Evolutionary conservation across 169 alveolate species (phyloP).

Genomic region (Plasmodium falciparum): DNA sequence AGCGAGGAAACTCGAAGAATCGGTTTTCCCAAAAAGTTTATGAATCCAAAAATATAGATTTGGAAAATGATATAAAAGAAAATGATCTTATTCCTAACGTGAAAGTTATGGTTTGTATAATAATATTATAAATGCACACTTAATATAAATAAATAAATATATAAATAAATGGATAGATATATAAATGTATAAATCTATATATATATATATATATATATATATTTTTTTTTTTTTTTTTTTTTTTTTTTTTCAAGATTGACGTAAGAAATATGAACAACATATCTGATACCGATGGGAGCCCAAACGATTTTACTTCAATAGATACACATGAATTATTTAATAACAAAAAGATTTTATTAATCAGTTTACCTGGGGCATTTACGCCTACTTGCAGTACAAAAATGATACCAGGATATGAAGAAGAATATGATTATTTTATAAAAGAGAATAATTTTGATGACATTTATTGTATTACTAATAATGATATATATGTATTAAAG

Average conservation of each 20-base stretch:
- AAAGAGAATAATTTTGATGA: constrained; percentile 78
- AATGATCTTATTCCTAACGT: constrained; percentile 74
- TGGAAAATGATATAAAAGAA: constrained; percentile 70
- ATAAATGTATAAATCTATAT: constrained; percentile 1
- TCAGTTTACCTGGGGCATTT: constrained; percentile 84
- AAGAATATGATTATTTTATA: constrained; percentile 76
- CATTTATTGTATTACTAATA: constrained; percentile 82
- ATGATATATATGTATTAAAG: constrained; percentile 82
- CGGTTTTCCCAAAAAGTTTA: constrained; percentile 36
- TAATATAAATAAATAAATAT: background rate
- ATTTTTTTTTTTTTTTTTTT: background rate
- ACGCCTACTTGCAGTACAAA: constrained; percentile 83
- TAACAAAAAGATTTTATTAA: constrained; percentile 76
- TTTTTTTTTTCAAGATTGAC: constrained; percentile 32
- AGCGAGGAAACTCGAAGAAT: constrained; percentile 20
- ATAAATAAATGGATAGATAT: background rate
- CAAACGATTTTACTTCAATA: constrained; percentile 21
- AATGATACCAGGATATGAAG: constrained; percentile 81
- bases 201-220: background rate
- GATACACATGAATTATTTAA: constrained; percentile 75
- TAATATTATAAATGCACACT: no score
- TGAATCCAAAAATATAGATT: constrained; percentile 66
- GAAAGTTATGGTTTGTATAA: constrained; percentile 56
- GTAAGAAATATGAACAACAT: constrained; percentile 15
- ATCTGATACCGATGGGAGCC: background rate